Evolutionary conservation across 306 rosid species (phyloP).

Genomic region (Cajanus cajan): DNA sequence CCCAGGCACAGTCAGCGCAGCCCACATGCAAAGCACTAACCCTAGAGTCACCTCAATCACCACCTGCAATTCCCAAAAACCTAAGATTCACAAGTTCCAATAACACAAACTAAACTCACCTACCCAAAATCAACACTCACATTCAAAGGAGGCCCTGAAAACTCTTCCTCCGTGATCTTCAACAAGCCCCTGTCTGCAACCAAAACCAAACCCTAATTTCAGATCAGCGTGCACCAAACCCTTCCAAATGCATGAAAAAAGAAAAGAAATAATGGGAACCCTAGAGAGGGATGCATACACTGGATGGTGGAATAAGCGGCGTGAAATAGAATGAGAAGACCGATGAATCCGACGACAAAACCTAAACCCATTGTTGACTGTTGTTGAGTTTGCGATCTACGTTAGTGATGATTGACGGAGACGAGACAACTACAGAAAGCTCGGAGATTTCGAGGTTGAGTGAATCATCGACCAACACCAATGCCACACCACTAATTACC

Average conservation of each 20-base stretch:
- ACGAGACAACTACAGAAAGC: background rate
- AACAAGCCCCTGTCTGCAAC: constrained; percentile 72
- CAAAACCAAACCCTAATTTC: constrained; percentile 28
- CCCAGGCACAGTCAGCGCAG: constrained; percentile 71
- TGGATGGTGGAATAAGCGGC: constrained; percentile 80
- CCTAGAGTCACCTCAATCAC: constrained; percentile 63
- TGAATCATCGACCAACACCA: background rate
- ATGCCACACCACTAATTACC: background rate
- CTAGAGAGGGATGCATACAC: constrained; percentile 38
- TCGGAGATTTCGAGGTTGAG: background rate
- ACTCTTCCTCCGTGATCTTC: constrained; percentile 89
- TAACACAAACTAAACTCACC: background rate
- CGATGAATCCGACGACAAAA: constrained; percentile 59
- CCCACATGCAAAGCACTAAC: constrained; percentile 65
- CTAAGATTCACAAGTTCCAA: constrained; percentile 4
- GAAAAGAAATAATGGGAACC: background rate
- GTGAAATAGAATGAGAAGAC: constrained; percentile 59
- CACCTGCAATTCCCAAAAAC: constrained; percentile 52
- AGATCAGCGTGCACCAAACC: background rate
- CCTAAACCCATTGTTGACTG: constrained; percentile 49
- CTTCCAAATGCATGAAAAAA: background rate
- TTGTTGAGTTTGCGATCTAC: constrained; percentile 21
- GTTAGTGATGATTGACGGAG: background rate
- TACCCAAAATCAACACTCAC: constrained; percentile 37
- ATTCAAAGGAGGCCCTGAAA: constrained; percentile 73